Evolutionary conservation across 257 asterid genomes (phyloP), one percentile per base, ranked within the genome.

Genomic region (Gardenia jasminoides): DNA sequence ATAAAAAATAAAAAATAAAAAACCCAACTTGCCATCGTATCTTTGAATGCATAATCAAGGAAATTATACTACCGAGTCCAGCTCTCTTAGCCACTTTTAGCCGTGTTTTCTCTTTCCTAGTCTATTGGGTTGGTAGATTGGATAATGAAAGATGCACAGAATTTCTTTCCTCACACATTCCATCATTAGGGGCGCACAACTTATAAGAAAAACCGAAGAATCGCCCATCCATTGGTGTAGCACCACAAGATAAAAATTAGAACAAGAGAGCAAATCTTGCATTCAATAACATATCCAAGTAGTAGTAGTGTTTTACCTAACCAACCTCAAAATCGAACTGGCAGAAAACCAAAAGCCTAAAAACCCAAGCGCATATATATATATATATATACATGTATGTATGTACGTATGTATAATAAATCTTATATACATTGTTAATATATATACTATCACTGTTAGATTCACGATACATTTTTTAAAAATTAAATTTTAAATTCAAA

Each of bases 151-250:
- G 26, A 46, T 50, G 41, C 41, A 31, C 16, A 66, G 24, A 65
- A 3, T 30, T 66, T 16, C 44, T 56, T 66, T 16, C 44, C 46
- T 39, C 67, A 48, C 20, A 41, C 19, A 56, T 75, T 67, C 83
- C 74, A 81, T 80, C 70, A 80, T 84, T 76, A 73, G 87, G 84
- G 84, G 85, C 74, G 78, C 82, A 87, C 80, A 83, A 76, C 69
- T 69, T 59, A 46, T 67, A 75, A 70, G 79, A 80, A 69, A 36
- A 68, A 28, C 3, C 1, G 15, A 44, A 33, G 43, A 33, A 12
- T 6, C 26, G 5, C 28, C 46, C 64, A 0, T 59, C 11, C 48
- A 44, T 44, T 10, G 48, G 7, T 6, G 7, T 44, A 10, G 7
- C 7, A 6, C 11, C 1, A 44, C 0, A 48, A 46, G 24, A 46